Percentiles rank a stretch among this genome's conserved stretches.
Evolutionary conservation across 345 rosid species (phyloP).

Genomic region (Citropsis articulata): DNA sequence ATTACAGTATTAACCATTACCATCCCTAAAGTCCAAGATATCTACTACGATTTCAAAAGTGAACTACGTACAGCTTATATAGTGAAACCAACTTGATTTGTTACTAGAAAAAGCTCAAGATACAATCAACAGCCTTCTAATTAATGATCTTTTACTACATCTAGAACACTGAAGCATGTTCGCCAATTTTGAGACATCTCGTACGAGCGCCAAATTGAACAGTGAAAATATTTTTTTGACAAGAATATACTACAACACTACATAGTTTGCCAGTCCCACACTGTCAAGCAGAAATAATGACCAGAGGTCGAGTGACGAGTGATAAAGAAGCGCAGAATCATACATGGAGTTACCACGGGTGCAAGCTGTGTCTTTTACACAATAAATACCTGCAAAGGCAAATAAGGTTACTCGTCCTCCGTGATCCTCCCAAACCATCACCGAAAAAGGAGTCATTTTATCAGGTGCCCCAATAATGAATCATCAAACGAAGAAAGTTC

Average conservation of each 20-base stretch:
- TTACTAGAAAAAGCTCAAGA: neutral
- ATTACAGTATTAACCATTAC: no score
- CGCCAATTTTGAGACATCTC: constrained; percentile 1
- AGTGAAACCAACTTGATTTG: neutral
- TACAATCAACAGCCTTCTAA: neutral
- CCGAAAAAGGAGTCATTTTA: constrained; percentile 14
- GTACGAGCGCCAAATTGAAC: neutral
- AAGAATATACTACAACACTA: constrained; percentile 30
- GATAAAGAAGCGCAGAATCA: constrained; percentile 19
- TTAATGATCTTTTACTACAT: neutral
- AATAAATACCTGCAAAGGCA: constrained; percentile 25
- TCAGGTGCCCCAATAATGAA: constrained; percentile 27
- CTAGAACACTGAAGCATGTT: neutral
- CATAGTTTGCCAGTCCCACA: constrained; percentile 19
- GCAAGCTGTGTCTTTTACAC: constrained; percentile 27
- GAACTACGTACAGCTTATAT: neutral
- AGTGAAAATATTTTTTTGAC: constrained; percentile 6
- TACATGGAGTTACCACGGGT: constrained; percentile 18
- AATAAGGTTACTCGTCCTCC: constrained; percentile 9
- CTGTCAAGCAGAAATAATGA: constrained; percentile 27
- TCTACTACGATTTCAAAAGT: neutral
- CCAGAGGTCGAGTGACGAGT: constrained; percentile 16
- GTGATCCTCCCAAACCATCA: constrained; percentile 20
- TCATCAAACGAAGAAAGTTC: constrained; percentile 28
- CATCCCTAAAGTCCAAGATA: no score